Percentiles rank a stretch among this genome's conserved stretches.
Evolutionary conservation across 2,329 filamentous ascomycete species (phyloP).

Genomic region (Fusarium brachygibbosum): DNA sequence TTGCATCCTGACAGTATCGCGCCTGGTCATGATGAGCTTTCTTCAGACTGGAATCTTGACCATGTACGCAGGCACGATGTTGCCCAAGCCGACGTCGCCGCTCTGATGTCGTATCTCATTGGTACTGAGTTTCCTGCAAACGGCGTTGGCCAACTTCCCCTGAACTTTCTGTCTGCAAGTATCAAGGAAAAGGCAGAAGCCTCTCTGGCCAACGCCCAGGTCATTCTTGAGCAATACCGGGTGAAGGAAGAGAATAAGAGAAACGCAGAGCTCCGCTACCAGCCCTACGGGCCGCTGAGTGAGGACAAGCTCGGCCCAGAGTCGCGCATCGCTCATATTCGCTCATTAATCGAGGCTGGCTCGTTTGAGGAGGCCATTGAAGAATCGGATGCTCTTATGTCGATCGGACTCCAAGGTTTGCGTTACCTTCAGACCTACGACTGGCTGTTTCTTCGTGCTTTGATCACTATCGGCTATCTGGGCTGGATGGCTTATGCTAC

Average conservation of each 20-base stretch:
- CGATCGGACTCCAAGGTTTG: conserved; percentile 82
- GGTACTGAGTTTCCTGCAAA: conserved; percentile 94
- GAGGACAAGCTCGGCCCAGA: conserved; percentile 73
- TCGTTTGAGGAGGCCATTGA: conserved; percentile 83
- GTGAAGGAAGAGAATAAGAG: conserved; percentile 92
- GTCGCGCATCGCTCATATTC: conserved; percentile 76
- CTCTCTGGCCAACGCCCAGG: conserved; percentile 84
- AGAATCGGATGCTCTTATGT: conserved; percentile 81
- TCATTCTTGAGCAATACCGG: conserved; percentile 94
- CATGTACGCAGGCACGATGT: conserved; percentile 90
- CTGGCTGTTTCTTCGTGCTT: conserved; percentile 91
- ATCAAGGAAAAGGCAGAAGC: conserved; percentile 85
- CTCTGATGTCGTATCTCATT: conserved; percentile 92
- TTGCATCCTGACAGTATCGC: conserved; percentile 68
- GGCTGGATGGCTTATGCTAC: conserved; percentile 96
- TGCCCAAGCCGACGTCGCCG: conserved; percentile 91
- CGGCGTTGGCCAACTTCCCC: conserved; percentile 91
- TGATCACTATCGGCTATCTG: conserved; percentile 91
- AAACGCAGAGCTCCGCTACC: conserved; percentile 80
- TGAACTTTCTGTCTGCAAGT: conserved; percentile 82
- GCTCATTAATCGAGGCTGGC: conserved; percentile 73
- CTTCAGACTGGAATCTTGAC: conserved; percentile 87
- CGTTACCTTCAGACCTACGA: conserved; percentile 98
- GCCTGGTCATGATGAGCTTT: conserved; percentile 91
- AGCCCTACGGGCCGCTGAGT: conserved; percentile 79